Percentiles rank a stretch among this genome's conserved stretches.
phyloP scores from a whole-genome alignment of 352 stramenopile genomes.

The Phytophthora foliorum region DNA sequence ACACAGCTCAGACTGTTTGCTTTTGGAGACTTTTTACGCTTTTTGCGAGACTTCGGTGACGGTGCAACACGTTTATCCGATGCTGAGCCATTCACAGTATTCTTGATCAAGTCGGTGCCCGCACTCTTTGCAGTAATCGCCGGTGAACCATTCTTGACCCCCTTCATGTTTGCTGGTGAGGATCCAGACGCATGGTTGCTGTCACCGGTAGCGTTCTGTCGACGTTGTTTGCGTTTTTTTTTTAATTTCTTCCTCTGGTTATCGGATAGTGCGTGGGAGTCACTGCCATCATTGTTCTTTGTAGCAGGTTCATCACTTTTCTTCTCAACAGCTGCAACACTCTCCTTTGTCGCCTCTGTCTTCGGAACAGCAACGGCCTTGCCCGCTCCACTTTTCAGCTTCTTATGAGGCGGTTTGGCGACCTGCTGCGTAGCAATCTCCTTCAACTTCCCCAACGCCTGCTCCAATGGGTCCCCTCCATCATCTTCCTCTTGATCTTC shows the following conservation, averaged over 20 bases:
- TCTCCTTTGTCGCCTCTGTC: conserved; percentile 3
- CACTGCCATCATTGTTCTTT: background rate
- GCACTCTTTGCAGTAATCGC: background rate
- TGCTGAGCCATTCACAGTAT: background rate
- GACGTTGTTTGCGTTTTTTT: background rate
- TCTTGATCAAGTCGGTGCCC: background rate
- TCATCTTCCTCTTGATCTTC: conserved; percentile 20
- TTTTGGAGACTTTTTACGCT: conserved; percentile 19
- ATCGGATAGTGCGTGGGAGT: background rate
- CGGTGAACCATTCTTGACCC: background rate
- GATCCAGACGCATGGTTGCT: background rate
- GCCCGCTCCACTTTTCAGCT: conserved; percentile 17
- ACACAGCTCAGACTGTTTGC: conserved; percentile 3
- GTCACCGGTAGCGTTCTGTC: background rate
- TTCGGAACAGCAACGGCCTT: conserved; percentile 9
- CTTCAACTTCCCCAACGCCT: conserved; percentile 47
- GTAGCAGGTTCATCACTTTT: background rate
- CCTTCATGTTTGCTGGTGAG: background rate
- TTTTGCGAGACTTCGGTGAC: conserved; percentile 23
- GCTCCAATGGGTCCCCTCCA: conserved; percentile 44
- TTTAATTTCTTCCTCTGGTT: conserved; percentile 12
- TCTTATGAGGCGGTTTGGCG: conserved; percentile 20
- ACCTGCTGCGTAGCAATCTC: conserved; percentile 29
- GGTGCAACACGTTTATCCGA: background rate
- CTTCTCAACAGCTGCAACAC: background rate